phyloP scores from a whole-genome alignment of 2,329 filamentous ascomycete species.

The Nemania sp. region DNA sequence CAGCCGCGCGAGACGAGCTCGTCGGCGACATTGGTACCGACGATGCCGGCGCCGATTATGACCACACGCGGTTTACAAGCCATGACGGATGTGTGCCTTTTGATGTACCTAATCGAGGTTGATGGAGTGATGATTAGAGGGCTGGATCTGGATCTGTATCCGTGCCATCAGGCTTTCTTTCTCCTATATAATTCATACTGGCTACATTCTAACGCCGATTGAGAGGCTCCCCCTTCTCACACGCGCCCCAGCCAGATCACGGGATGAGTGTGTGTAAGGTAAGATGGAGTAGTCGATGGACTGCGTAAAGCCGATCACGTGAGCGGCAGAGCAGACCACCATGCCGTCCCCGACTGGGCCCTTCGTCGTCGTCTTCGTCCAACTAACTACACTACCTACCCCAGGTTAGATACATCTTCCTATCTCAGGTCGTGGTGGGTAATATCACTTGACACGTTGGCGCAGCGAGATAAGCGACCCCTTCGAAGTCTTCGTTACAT shows the following conservation, averaged over 20 bases:
- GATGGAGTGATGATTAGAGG: not conserved
- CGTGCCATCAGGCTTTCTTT: conserved; percentile 12
- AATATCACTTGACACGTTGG: conserved; percentile 4
- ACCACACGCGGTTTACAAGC: conserved; percentile 24
- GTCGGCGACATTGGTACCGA: conserved; percentile 29
- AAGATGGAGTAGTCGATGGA: conserved; percentile 7
- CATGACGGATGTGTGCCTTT: conserved; percentile 23
- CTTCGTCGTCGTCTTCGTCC: not conserved
- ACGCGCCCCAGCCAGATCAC: conserved; percentile 6
- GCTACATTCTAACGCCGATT: conserved; percentile 3
- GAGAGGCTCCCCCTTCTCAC: not conserved
- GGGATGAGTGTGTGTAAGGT: not conserved
- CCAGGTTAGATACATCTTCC: not conserved
- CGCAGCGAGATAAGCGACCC: not conserved
- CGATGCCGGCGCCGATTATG: conserved; percentile 29
- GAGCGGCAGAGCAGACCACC: conserved; percentile 16
- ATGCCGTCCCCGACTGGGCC: not conserved
- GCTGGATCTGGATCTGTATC: not conserved
- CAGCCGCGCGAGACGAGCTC: conserved; percentile 29
- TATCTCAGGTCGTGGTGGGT: conserved; percentile 1
- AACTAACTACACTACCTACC: too few species aligned
- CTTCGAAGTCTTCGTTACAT: not conserved
- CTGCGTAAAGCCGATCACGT: conserved; percentile 23
- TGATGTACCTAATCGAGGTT: not conserved
- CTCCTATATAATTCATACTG: conserved; percentile 25